Evolutionary conservation across 345 rosid species (phyloP), one percentile per base, ranked within the genome.

Genomic region (Adansonia digitata): DNA sequence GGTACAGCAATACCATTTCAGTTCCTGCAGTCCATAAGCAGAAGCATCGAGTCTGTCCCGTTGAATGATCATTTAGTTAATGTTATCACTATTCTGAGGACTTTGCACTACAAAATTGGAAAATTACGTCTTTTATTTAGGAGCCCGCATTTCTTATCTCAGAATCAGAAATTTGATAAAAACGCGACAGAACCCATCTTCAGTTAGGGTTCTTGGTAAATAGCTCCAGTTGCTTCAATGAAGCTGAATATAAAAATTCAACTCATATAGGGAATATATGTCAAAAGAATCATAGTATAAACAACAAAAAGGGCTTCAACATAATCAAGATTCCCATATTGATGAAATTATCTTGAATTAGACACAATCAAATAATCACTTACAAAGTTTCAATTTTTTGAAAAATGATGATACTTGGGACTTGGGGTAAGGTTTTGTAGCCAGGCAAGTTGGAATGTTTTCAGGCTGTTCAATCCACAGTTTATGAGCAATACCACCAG

Each of bases 401-500:
- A 90, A 86, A 77, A 80, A 83, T 18, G 66, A 35, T 2, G 94
- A 78, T 26, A 88, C 85, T 5, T 59, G 11, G 0, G 91, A 81
- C 72, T 90, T 90, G 46, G 86, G 88, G 75, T 84, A 85, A 2
- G 94, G 94, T 76, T 85, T 90, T 11, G 69, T 64, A 20, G 69
- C 69, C 8, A 64, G 48, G 48, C 97, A 93, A 11, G 99, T 93
- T 13, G 99, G 94, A 2, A 90, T 74, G 77, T 90, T 91, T 80
- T 95, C 99, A 8, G 99, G 98, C 17, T 93, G 96, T 64, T 95
- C 98, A 26, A 82, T 84, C 99, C 99, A 95, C 49, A 93, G 75
- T 84, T 88, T 90, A 79, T 93, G 90, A 60, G 81, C 85, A 82
- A 95, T 85, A 12, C 90, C 96, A 52, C 83, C 91, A 10, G 74